Evolutionary conservation across 2,329 filamentous ascomycete species (phyloP), one percentile per base, ranked within the genome.

Genomic region (Thermochaetoides dissita): DNA sequence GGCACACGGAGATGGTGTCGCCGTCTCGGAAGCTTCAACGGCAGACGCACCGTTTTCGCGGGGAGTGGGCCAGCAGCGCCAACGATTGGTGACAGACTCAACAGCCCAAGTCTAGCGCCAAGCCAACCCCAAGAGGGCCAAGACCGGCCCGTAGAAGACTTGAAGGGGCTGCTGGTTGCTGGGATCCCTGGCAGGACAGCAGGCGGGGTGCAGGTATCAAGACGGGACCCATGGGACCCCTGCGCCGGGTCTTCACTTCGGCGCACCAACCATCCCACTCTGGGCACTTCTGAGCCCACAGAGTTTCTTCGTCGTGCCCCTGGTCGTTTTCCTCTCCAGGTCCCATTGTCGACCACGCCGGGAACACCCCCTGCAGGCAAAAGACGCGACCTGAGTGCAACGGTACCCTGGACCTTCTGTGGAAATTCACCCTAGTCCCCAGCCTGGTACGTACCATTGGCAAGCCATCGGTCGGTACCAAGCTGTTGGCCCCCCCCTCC

Each of bases 131-230:
- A 24, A 24, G 17, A 24, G 17, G 17, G 29, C 36, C 36, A 12
- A 31, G 29, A 40, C 30, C 29, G 32, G 31, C 34, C 36, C 17
- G 5, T 5, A 24, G 17, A 24, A 24, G 17, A 24, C 17, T 3
- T 24, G 17, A 24, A 24, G 17, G 17, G 17, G 3, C 17, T 5
- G 17, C 3, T 3, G 17, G 17, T 5, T 24, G 17, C 17, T 24
- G 17, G n/a, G n/a, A n/a, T 24, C 5, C 17, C 17, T 24, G 17
- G 17, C 3, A 24, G 17, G 17, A 24, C 5, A n/a, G n/a, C n/a
- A n/a, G 39, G 42, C 42, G 46, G 47, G 48, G 48, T 49, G 46
- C 39, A 40, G 48, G 36, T 45, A 50, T 40, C 46, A 35, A 37
- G 38, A 36, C 40, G 5, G 17, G 17, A 24, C 5, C 17, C 17